Conservation (phyloP, 345 rosid species). For the Trapa incisa region DNA sequence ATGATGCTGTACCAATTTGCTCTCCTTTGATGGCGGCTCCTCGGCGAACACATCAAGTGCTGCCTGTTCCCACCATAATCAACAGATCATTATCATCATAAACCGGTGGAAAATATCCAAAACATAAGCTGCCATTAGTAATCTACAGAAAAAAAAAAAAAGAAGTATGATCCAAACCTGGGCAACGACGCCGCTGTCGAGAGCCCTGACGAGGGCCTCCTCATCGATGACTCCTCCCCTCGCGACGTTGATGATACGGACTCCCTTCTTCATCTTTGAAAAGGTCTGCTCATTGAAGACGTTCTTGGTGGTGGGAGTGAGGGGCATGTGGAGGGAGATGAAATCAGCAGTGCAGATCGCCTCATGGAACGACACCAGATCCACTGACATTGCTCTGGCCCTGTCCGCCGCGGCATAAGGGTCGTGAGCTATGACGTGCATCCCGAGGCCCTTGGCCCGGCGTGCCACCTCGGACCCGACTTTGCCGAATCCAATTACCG, state of each 20-base stretch:
- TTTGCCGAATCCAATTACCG: constrained; percentile 84
- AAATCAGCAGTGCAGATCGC: constrained; percentile 65
- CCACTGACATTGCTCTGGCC: constrained; percentile 74
- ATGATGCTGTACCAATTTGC: constrained; percentile 53
- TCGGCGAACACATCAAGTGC: constrained; percentile 71
- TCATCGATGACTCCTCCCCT: constrained; percentile 90
- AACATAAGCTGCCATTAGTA: background rate
- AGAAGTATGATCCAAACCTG: constrained; percentile 30
- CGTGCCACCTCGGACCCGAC: constrained; percentile 84
- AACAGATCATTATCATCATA: no score
- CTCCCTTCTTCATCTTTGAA: constrained; percentile 66
- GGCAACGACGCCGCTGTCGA: constrained; percentile 53
- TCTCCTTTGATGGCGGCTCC: constrained; percentile 56
- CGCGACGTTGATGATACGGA: constrained; percentile 67
- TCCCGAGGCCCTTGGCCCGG: constrained; percentile 75
- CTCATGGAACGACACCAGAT: constrained; percentile 61
- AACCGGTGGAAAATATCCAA: background rate
- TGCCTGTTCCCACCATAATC: constrained; percentile 26
- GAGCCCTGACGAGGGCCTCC: constrained; percentile 63
- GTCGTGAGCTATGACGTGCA: constrained; percentile 74
- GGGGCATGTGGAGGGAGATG: constrained; percentile 75
- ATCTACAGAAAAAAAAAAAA: no score
- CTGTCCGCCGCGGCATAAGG: constrained; percentile 78
- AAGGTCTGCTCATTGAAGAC: constrained; percentile 55
- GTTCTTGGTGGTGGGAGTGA: constrained; percentile 47